These are phyloP conservation scores for Ceratocystis destructans DNA, from an alignment of 2,329 filamentous ascomycete genomes.

Conservation along the genomic window DNA sequence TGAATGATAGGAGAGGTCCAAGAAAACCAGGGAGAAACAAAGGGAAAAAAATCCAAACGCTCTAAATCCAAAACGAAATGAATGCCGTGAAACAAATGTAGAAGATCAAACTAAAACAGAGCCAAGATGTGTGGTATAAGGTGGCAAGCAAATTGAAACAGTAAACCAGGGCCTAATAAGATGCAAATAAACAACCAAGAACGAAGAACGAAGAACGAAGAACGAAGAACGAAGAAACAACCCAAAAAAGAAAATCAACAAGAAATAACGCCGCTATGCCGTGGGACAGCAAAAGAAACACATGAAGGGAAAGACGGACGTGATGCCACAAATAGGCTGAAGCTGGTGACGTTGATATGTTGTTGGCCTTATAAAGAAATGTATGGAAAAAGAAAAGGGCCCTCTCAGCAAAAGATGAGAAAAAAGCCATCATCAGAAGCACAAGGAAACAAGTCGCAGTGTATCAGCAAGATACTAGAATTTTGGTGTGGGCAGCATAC, in stretches of 20 bases:
- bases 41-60: neutral
- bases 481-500: no score
- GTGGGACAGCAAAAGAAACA: neutral
- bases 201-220: neutral
- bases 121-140: neutral
- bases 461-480: no score
- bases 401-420: neutral
- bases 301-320: neutral
- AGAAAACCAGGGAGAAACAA: neutral
- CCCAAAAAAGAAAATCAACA: neutral
- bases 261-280: conserved; percentile 1
- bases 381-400: conserved; percentile 3
- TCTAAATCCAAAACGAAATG: neutral
- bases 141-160: neutral
- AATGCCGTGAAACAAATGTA: neutral
- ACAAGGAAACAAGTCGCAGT: no score
- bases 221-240: neutral
- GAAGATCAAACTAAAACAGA: neutral
- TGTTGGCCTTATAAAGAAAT: neutral
- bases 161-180: neutral
- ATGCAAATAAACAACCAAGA: neutral
- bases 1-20: neutral
- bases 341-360: no score
- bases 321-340: neutral
- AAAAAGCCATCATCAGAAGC: no score